A percentile compares a stretch with the other conserved stretches of the same genome.
phyloP scores from a whole-genome alignment of 495 filamentous ascomycete genomes.

The Trichoderma parareesei region DNA sequence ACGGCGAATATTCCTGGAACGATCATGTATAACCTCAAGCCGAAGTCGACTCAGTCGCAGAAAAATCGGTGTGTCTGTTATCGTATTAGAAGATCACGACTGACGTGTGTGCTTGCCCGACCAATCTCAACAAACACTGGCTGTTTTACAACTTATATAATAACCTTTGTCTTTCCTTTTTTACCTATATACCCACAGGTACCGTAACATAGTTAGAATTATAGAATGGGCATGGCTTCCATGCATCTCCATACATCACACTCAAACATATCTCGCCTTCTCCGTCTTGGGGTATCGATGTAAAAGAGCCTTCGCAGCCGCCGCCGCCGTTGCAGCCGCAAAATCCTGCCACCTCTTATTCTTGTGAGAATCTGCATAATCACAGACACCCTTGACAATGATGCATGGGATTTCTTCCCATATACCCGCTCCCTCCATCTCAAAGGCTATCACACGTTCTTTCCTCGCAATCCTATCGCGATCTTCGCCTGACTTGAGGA shows the following conservation, averaged over 20 bases:
- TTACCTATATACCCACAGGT: no score
- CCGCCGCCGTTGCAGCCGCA: conserved; percentile 32
- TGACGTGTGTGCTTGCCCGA: no score
- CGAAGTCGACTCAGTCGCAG: no score
- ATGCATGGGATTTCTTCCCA: conserved; percentile 29
- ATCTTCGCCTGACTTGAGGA: conserved; percentile 23
- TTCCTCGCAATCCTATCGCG: conserved; percentile 18
- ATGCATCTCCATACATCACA: not conserved
- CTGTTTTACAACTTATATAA: no score
- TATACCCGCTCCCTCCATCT: conserved; percentile 37
- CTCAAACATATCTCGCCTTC: not conserved
- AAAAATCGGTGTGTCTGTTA: no score
- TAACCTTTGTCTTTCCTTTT: no score
- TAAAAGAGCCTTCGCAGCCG: conserved; percentile 15
- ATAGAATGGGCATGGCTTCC: no score
- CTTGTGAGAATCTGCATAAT: conserved; percentile 39
- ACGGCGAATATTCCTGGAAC: no score
- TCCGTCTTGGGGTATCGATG: not conserved
- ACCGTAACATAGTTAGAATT: no score
- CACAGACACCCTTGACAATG: conserved; percentile 33
- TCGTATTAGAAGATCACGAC: no score
- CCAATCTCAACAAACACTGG: no score
- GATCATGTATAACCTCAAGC: no score
- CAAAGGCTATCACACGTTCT: conserved; percentile 27
- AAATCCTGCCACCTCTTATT: conserved; percentile 33